Base-by-base conservation (phyloP, 345 rosid genomes). In the Acer campestre region DNA sequence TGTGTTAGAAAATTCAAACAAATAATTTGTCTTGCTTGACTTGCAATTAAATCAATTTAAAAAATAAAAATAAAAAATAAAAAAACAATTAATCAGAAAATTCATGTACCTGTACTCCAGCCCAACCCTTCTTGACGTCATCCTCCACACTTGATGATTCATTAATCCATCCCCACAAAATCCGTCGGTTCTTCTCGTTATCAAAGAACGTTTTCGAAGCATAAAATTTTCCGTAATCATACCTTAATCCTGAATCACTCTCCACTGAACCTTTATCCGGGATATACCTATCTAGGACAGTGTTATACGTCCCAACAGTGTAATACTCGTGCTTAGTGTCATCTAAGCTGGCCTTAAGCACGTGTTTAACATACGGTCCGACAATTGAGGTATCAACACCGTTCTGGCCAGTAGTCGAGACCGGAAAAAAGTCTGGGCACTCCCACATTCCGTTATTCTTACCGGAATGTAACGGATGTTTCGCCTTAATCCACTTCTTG, bases 191-290 rank as follows among this genome's bases (percentile, higher is more conserved):
- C 25, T 75, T 86, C 31, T 61, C 73, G 5, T 68, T 68, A 66
- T 94, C 98, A 20, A 80, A 92, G 79, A 92, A 93, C 0, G 94
- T 79, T 73, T 94, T 92, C 0, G 94, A 94, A 58, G 95, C 95
- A 61, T 94, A 94, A 63, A 81, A 94, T n/a, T 94, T 94, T 0
- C 95, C 95, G 55, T 94, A 90, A 73, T 94, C 97, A 69, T 73
- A 89, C 29, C 93, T 84, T 27, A 91, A 85, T 7, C 93, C 93
- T 1, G 77, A 78, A 77, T 71, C 82, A 7, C 86, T 82, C 66
- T 81, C 86, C 6, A 80, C 80, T 2, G 77, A 83, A n/a, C 77
- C 83, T 0, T 76, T 44, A 46, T 83, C 97, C 29, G 86, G 94
- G 46, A 25, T 35, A 23, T 87, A 91, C 1, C 38, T 46, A 38